Evolutionary conservation across 2,329 filamentous ascomycete species (phyloP), one percentile per base, ranked within the genome.

Genomic region (Penicillium aurantiogriseum): DNA sequence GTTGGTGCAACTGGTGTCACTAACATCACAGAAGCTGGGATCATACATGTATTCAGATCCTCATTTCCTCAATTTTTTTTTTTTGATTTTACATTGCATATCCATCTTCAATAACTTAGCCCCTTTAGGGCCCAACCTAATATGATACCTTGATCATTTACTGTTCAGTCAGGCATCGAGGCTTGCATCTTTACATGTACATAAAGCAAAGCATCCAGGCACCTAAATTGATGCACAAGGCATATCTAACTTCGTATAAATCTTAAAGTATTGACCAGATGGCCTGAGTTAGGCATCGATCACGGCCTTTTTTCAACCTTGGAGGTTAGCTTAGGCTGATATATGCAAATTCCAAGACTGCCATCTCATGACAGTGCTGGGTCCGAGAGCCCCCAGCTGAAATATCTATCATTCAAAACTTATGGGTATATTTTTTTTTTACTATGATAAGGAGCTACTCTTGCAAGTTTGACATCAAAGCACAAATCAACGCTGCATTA

Each of bases 401-500:
- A 33, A n/a, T 13, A 29, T 33, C 11, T 7, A 39, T 6, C 13
- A 39, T 27, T 44, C 29, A 53, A n/a, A 42, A 23, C 25, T 46
- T 35, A 42, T 47, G 54, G 49, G 35, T 52, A 53, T 53, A 25
- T 42, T 13, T 31, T 47, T 45, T 38, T 46, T 38, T 33, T 40
- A 49, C 21, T 46, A 57, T 47, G 42, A 43, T 19, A 53, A 42
- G 36, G 35, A 42, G 33, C 36, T 40, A 23, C n/a, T 44, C 21
- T 53, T 53, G 49, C 49, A 56, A 42, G n/a, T 36, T 44, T 35
- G 54, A 44, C 36, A 43, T 53, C 49, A 40, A 53, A 53, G 49
- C 42, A 57, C 43, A 53, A 56, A 63, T 52, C 43, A 55, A 65
- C 59, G 58, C 56, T 65, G 59, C 51, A 56, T 62, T 59, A 51